phyloP scores from a whole-genome alignment of 192 early-diverging fungal genomes.

The Coemansia umbellata region DNA sequence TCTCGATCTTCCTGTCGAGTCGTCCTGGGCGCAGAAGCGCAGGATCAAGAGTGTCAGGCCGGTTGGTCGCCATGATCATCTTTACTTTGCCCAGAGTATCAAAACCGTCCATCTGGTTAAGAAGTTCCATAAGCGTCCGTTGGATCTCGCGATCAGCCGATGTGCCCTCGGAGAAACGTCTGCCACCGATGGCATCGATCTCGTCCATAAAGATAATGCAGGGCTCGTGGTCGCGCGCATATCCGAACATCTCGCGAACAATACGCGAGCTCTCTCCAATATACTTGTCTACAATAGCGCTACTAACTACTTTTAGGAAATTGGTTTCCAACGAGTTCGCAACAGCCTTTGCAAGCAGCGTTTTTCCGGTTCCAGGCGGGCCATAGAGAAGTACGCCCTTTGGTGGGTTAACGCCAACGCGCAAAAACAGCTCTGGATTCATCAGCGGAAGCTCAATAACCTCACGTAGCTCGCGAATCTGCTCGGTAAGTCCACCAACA shows the following conservation, averaged over 20 bases:
- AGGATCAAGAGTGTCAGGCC: slow-evolving; percentile 97
- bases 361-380: slow-evolving; percentile 98
- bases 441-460: slow-evolving; percentile 98
- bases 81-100: slow-evolving; percentile 97
- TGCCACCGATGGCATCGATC: slow-evolving; percentile 98
- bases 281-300: slow-evolving; percentile 99
- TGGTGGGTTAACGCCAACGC: slow-evolving; percentile 97
- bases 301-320: slow-evolving; percentile 97
- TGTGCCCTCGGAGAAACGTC: slow-evolving; percentile 98
- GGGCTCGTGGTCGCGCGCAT: slow-evolving; percentile 98
- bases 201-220: slow-evolving; percentile 99
- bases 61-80: slow-evolving; percentile 99
- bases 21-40: slow-evolving; percentile 96
- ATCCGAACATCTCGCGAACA: slow-evolving; percentile 99
- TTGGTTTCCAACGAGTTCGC: slow-evolving; percentile 97
- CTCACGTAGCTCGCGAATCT: slow-evolving; percentile 97
- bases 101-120: slow-evolving; percentile 99
- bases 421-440: slow-evolving; percentile 96
- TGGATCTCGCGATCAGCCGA: slow-evolving; percentile 99
- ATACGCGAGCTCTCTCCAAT: slow-evolving; percentile 98
- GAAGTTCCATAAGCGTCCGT: slow-evolving; percentile 96
- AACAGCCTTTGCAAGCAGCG: slow-evolving; percentile 93
- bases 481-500: slow-evolving; percentile 92
- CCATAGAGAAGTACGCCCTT: slow-evolving; percentile 97
- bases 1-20: slow-evolving; percentile 98